Percentiles rank a stretch among this genome's conserved stretches.
Conservation (phyloP, 257 asterid genomes). For the Ajuga chamaepitys region DNA sequence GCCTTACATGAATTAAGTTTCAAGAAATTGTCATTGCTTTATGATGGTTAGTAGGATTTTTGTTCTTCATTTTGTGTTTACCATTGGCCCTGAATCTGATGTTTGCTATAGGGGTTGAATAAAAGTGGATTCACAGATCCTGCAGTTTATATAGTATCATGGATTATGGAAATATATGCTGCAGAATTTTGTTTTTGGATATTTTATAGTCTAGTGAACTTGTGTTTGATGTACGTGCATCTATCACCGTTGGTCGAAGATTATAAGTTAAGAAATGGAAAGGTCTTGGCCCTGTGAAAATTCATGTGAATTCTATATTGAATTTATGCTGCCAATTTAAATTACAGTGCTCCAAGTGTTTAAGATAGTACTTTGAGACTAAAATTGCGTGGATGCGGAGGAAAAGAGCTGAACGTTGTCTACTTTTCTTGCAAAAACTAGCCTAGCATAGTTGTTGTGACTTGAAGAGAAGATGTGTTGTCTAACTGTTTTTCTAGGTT, state of each 20-base stretch:
- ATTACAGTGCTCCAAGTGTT: not conserved
- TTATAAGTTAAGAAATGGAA: not conserved
- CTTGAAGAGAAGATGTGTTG: not conserved
- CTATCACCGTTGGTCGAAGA: not conserved
- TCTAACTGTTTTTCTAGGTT: not conserved
- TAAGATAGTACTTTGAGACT: not conserved
- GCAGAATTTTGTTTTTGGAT: not conserved
- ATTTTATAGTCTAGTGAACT: not conserved
- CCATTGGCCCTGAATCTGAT: not conserved
- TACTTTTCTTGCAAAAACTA: not conserved
- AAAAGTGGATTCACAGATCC: not conserved
- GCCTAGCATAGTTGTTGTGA: not conserved
- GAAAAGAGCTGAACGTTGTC: not conserved
- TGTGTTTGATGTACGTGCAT: not conserved
- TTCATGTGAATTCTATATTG: not conserved
- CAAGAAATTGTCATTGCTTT: not conserved
- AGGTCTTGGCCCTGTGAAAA: not conserved
- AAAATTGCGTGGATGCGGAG: not conserved
- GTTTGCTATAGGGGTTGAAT: not conserved
- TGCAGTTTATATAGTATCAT: not conserved
- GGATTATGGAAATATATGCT: not conserved
- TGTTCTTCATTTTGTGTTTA: not conserved
- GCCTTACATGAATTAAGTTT: conserved; percentile 4
- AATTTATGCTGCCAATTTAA: not conserved
- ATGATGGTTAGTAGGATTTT: not conserved